A percentile compares a stretch with the other conserved stretches of the same genome.
Conservation (phyloP, 2,329 filamentous ascomycete species). For the Aspergillus tubingensis region DNA sequence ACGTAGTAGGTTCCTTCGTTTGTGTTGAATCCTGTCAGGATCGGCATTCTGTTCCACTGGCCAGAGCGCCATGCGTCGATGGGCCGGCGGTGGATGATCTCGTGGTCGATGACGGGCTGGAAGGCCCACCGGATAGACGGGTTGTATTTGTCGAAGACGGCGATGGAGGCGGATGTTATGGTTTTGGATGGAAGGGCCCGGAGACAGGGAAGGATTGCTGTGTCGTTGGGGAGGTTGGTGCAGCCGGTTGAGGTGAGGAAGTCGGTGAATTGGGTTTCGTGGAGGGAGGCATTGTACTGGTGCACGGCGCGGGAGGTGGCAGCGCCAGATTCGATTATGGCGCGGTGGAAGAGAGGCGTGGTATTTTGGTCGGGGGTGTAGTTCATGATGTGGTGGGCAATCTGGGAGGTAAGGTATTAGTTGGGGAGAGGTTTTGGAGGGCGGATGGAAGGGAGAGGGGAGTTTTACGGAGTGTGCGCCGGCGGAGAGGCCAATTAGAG, state of each 20-base stretch:
- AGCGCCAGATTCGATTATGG: conserved; percentile 50
- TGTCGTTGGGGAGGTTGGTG: conserved; percentile 24
- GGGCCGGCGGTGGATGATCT: conserved; percentile 60
- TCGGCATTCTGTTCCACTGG: conserved; percentile 58
- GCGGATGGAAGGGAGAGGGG: too few relatives aligned
- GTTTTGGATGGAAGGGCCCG: conserved; percentile 40
- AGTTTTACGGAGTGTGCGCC: conserved; percentile 12
- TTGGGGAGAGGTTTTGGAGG: conserved; percentile 3
- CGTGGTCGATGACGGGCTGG: conserved; percentile 68
- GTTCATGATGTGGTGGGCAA: conserved; percentile 68
- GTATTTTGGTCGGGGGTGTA: conserved; percentile 27
- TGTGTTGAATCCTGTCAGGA: conserved; percentile 70
- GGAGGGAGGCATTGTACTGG: conserved; percentile 42
- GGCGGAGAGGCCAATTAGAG: conserved; percentile 14
- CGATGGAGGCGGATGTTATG: conserved; percentile 44
- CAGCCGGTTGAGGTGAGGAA: conserved; percentile 43
- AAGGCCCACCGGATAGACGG: conserved; percentile 59
- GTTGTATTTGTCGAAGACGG: conserved; percentile 50
- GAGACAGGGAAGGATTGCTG: conserved; percentile 44
- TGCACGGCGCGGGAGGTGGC: conserved; percentile 51
- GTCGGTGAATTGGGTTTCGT: conserved; percentile 49
- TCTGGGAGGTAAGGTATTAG: conserved; percentile 40
- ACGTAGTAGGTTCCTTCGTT: conserved; percentile 71
- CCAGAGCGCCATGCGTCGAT: conserved; percentile 60
- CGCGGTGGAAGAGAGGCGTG: conserved; percentile 47